These are phyloP conservation scores for Trichosanthes truncata DNA, from an alignment of 306 rosid genomes.

Conservation along the genomic window DNA sequence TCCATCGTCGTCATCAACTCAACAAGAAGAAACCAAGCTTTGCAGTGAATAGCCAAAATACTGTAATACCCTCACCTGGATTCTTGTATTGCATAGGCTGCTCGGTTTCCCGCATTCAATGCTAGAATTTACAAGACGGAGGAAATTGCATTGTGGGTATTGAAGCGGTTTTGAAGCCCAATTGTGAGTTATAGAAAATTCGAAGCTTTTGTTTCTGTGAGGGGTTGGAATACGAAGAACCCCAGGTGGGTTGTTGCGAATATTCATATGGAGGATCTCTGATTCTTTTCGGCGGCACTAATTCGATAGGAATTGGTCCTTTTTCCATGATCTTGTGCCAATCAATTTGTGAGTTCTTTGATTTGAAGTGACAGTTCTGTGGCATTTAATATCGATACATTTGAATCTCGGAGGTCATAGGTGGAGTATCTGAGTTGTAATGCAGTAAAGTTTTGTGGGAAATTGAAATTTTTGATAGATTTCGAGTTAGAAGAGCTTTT, in stretches of 20 bases:
- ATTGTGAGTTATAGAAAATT: background rate
- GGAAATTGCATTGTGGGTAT: constrained; percentile 16
- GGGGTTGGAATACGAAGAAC: constrained; percentile 8
- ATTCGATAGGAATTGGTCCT: background rate
- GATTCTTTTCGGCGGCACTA: background rate
- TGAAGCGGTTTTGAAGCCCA: background rate
- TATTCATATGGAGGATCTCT: constrained; percentile 14
- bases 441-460: constrained; percentile 1
- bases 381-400: background rate
- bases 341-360: constrained; percentile 20
- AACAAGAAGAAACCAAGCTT: constrained; percentile 1
- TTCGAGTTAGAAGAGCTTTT: constrained; percentile 19
- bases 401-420: constrained; percentile 7
- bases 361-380: constrained; percentile 16
- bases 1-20: background rate
- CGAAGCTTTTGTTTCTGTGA: background rate
- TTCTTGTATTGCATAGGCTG: constrained; percentile 6
- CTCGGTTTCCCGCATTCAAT: constrained; percentile 15
- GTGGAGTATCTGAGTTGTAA: background rate
- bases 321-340: background rate
- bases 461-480: constrained; percentile 18
- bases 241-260: constrained; percentile 19
- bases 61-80: constrained; percentile 16
- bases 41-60: constrained; percentile 11
- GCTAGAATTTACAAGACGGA: background rate